Percentiles rank a stretch among this genome's conserved stretches.
Conservation (phyloP, 148 eudicot genomes). For the Cornus suecica region DNA sequence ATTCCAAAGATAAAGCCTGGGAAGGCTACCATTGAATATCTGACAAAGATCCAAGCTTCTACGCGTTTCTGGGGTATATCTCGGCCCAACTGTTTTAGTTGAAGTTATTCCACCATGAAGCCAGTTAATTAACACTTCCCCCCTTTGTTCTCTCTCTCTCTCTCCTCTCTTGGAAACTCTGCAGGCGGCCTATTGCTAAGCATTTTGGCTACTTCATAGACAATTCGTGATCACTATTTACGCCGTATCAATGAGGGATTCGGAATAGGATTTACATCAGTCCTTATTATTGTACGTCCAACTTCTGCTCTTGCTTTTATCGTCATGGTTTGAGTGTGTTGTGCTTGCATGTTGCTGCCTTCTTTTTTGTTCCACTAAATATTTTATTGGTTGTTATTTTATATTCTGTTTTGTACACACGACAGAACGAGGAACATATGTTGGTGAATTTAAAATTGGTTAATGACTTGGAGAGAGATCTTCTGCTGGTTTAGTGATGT, state of each 20-base stretch:
- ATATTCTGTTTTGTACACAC: not conserved
- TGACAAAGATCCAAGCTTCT: slow-evolving; percentile 87
- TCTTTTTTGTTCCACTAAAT: not conserved
- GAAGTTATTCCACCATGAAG: not conserved
- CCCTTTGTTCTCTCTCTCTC: no score
- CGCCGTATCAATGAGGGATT: slow-evolving; percentile 79
- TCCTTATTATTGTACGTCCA: slow-evolving; percentile 85
- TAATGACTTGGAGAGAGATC: not conserved
- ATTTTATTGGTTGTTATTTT: not conserved
- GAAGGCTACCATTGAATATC: slow-evolving; percentile 82
- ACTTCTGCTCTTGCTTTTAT: slow-evolving; percentile 4
- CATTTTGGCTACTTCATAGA: slow-evolving; percentile 81
- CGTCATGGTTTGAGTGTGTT: not conserved
- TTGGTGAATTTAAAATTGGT: not conserved
- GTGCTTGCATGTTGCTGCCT: not conserved
- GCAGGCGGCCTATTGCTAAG: slow-evolving; percentile 86
- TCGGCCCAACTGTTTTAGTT: slow-evolving; percentile 3
- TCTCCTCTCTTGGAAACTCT: slow-evolving; percentile 9
- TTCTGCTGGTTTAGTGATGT: not conserved
- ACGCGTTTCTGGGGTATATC: slow-evolving; percentile 98
- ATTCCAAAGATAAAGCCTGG: slow-evolving; percentile 93
- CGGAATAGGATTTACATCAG: slow-evolving; percentile 89
- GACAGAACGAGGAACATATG: not conserved
- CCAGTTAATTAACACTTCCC: not conserved
- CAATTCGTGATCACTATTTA: slow-evolving; percentile 74